These are phyloP conservation scores for Cruciata laevipes DNA, from an alignment of 257 asterid genomes.

Conservation along the genomic window DNA sequence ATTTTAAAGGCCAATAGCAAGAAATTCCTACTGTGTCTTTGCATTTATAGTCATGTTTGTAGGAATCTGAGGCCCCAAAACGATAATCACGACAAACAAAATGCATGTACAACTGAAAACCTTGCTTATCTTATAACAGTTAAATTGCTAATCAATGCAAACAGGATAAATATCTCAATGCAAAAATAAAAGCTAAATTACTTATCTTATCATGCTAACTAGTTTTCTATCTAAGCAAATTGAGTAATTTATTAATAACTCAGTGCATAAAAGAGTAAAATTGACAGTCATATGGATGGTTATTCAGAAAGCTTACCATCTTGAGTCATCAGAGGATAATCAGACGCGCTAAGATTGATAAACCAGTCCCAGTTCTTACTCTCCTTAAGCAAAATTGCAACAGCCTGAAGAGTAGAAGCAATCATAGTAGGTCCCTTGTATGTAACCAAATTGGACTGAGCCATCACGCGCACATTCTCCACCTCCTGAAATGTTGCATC, in stretches of 20 bases:
- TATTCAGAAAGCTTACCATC: constrained; percentile 46
- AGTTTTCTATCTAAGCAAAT: neutral
- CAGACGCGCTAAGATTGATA: constrained; percentile 98
- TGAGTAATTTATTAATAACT: neutral
- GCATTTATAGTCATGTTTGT: neutral
- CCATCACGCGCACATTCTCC: constrained; percentile 91
- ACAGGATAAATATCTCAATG: neutral
- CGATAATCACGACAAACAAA: neutral
- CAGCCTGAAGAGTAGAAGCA: constrained; percentile 93
- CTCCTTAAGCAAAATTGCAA: constrained; percentile 80
- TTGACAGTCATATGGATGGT: neutral
- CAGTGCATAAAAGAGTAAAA: neutral
- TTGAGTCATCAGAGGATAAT: constrained; percentile 94
- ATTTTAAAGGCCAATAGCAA: neutral
- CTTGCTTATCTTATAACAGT: neutral
- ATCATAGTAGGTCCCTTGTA: constrained; percentile 98
- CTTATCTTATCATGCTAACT: neutral
- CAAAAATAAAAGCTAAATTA: neutral
- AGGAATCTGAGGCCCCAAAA: neutral
- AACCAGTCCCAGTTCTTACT: constrained; percentile 93
- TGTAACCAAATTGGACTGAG: constrained; percentile 93
- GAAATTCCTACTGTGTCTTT: neutral
- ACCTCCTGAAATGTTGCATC: constrained; percentile 75
- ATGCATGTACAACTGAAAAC: too few species aligned
- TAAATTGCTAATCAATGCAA: neutral